A percentile compares a stretch with the other conserved stretches of the same genome.
phyloP scores from a whole-genome alignment of 257 asterid genomes.

The Capsicum pubescens region DNA sequence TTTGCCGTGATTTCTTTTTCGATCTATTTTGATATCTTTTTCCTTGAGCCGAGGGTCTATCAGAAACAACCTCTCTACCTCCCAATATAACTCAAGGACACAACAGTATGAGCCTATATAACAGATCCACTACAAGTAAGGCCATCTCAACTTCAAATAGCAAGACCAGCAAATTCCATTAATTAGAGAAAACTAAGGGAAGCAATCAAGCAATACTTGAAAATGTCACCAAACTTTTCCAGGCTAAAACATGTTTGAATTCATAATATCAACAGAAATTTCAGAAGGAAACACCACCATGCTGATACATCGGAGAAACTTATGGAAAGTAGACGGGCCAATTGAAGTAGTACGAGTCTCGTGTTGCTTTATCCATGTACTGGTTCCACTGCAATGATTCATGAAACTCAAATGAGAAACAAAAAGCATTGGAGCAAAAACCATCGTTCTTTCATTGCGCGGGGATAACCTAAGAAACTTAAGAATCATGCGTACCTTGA shows the following conservation, averaged over 20 bases:
- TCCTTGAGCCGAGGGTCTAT: too few relatives aligned
- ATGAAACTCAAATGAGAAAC: conserved; percentile 19
- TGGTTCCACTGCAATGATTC: conserved; percentile 78
- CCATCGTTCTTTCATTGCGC: not conserved
- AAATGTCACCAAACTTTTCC: not conserved
- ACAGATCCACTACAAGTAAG: not conserved
- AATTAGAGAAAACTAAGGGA: conserved; percentile 29
- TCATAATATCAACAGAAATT: conserved; percentile 17
- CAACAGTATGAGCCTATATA: not conserved
- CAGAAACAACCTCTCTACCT: too few relatives aligned
- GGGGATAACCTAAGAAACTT: not conserved
- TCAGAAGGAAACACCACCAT: not conserved
- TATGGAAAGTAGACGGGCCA: conserved; percentile 84
- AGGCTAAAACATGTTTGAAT: not conserved
- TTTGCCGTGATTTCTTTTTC: too few relatives aligned
- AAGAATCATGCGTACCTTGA: conserved; percentile 59
- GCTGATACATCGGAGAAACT: not conserved
- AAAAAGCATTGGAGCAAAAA: conserved; percentile 25
- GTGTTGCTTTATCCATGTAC: conserved; percentile 49
- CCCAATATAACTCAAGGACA: not conserved
- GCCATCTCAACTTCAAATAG: not conserved
- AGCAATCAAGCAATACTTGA: not conserved
- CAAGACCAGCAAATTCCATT: not conserved
- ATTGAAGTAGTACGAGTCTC: conserved; percentile 86
- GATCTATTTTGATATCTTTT: too few relatives aligned